These are phyloP conservation scores for Protomyces arabidopsidicola DNA, from an alignment of 1,139 yeast genomes.

Conservation along the genomic window DNA sequence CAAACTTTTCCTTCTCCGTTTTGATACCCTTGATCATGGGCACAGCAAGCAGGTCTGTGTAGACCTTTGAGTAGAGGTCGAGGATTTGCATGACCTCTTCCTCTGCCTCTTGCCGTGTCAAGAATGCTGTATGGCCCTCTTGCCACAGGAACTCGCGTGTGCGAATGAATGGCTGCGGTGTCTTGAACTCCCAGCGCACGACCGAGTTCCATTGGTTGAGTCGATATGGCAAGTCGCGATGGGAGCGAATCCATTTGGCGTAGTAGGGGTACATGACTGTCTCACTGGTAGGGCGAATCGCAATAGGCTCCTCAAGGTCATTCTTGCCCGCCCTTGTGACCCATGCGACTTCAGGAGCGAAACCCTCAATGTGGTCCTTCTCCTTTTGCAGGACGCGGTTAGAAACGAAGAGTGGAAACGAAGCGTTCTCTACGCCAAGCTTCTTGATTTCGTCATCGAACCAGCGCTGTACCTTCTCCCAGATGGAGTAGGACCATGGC, in stretches of 20 bases:
- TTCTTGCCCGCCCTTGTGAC: conserved; percentile 93
- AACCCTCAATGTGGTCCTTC: conserved; percentile 98
- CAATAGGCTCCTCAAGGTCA: conserved; percentile 95
- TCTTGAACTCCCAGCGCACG: conserved; percentile 99
- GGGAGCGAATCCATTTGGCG: conserved; percentile 97
- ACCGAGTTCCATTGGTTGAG: conserved; percentile 98
- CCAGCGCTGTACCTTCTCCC: conserved; percentile 92
- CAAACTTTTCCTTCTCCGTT: conserved; percentile 96
- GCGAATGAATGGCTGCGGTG: conserved; percentile 98
- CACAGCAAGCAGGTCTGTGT: conserved; percentile 89
- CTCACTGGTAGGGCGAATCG: conserved; percentile 98
- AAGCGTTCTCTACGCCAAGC: conserved; percentile 88
- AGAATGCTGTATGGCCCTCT: conserved; percentile 98
- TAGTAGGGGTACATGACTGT: conserved; percentile 99
- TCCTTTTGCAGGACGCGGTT: conserved; percentile 88
- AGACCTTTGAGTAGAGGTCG: conserved; percentile 77
- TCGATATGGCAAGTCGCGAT: conserved; percentile 93
- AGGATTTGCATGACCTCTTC: conserved; percentile 81
- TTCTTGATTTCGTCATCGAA: conserved; percentile 75
- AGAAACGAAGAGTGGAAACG: conserved; percentile 98
- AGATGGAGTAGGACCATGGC: conserved; percentile 88
- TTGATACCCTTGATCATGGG: conserved; percentile 94
- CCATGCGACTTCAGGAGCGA: conserved; percentile 99
- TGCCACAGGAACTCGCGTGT: conserved; percentile 99
- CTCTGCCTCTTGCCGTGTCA: conserved; percentile 72